Base-by-base conservation (phyloP, 257 asterid species). In the Gentiana macrophylla region DNA sequence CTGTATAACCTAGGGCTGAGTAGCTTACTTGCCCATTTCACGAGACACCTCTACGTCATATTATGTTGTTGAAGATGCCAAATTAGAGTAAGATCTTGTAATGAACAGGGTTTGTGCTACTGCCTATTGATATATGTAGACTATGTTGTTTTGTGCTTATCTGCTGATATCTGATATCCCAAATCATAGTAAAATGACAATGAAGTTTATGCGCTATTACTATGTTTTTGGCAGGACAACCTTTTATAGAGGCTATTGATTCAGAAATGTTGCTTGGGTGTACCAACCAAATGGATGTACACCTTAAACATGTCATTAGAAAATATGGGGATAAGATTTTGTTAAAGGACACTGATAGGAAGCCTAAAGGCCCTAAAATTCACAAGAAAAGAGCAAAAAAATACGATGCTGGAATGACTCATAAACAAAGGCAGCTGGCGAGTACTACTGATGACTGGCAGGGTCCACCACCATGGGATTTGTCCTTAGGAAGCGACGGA, bases 391-490 rank as follows among this genome's bases (percentile, higher is more conserved):
- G 80, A 72, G 76, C 68, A 52, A 91, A 71, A 75, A 81, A 52
- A 61, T 53, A 73, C 52, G 67, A 81, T 57, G 61, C 69, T n/a
- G 72, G 78, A 59, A 53, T 68, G 70, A 74, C 65, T 59, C 47
- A 63, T 63, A 76, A 62, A 62, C 70, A 54, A 41, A 78, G 69
- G 71, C 62, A 49, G 35, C 24, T 46, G 50, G 86, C 63, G 61
- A 59, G 44, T 65, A 53, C 37, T 49, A 5, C 9, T 41, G 86
- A 79, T 55, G 92, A 83, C 49, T 84, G 87, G 94, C 82, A 81
- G 70, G 94, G 94, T 47, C 84, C 85, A 3, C 79, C 94, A 60
- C 97, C 93, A 12, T 84, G 98, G 97, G 97, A 87, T 72, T 67
- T 69, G 48, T 77, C 85, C 46, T 36, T 68, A 56, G 91, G 93